Evolutionary conservation across 495 filamentous ascomycete species (phyloP).

Genomic region (Podospora australis): DNA sequence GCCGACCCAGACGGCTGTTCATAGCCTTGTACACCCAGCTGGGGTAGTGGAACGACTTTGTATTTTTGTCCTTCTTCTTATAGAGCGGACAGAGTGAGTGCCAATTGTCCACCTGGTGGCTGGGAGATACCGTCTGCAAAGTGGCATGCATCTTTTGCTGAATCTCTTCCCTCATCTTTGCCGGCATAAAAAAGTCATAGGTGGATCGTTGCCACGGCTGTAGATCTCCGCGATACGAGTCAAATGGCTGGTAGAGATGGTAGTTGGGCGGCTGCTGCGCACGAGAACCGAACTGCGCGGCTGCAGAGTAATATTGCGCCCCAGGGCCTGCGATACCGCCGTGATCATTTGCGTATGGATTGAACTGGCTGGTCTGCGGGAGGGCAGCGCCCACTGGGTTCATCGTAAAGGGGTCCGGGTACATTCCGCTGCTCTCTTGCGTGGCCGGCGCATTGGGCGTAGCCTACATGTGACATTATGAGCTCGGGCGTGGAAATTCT

Average conservation of each 20-base stretch:
- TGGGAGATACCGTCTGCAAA: conserved; percentile 73
- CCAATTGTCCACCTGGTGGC: conserved; percentile 77
- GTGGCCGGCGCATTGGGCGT: too few relatives aligned
- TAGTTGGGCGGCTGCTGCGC: conserved; percentile 76
- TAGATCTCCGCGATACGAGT: conserved; percentile 71
- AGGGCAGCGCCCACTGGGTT: conserved; percentile 46
- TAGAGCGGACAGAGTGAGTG: conserved; percentile 91
- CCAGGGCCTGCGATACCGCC: conserved; percentile 39
- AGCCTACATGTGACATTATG: too few relatives aligned
- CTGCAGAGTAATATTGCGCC: conserved; percentile 43
- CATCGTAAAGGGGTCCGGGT: conserved; percentile 58
- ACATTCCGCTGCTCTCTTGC: conserved; percentile 19
- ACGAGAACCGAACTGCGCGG: conserved; percentile 36
- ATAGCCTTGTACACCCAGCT: conserved; percentile 97
- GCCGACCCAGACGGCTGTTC: conserved; percentile 75
- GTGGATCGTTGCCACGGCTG: conserved; percentile 75
- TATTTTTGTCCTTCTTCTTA: conserved; percentile 62
- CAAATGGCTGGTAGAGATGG: conserved; percentile 84
- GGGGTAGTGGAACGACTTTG: conserved; percentile 69
- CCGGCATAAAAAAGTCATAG: conserved; percentile 86
- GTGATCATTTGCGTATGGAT: conserved; percentile 61
- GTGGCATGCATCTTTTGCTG: conserved; percentile 84
- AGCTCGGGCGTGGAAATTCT: too few relatives aligned
- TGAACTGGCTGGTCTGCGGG: conserved; percentile 45
- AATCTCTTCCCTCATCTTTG: conserved; percentile 75